phyloP scores from a whole-genome alignment of 73 alveolate species.

The Paramecium pentaurelia region DNA sequence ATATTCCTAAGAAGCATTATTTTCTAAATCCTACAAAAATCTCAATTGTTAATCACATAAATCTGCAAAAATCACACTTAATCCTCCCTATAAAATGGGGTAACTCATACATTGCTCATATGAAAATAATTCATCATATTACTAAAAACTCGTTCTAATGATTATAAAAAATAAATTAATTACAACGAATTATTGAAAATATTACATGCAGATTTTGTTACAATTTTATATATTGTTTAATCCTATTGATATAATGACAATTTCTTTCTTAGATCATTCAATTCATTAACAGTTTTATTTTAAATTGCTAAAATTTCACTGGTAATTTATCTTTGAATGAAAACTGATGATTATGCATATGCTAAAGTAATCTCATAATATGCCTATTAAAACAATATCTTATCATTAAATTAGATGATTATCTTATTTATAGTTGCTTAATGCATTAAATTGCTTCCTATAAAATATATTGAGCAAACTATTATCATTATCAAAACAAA shows the following conservation, averaged over 20 bases:
- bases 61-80: background rate
- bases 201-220: background rate
- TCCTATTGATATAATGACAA: background rate
- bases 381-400: background rate
- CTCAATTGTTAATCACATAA: background rate
- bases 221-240: background rate
- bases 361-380: background rate
- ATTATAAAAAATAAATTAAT: background rate
- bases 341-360: background rate
- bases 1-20: background rate
- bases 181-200: background rate
- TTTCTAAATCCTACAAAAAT: background rate
- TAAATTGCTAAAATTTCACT: background rate
- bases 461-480: background rate
- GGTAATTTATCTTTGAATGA: background rate
- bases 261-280: background rate
- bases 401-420: background rate
- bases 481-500: background rate
- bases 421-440: background rate
- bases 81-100: background rate
- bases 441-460: background rate
- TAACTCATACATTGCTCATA: background rate
- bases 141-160: background rate
- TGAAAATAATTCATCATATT: background rate
- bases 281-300: background rate